Conservation (phyloP, 768 basidiomycete genomes). For the Glaciozyma antarctica region DNA sequence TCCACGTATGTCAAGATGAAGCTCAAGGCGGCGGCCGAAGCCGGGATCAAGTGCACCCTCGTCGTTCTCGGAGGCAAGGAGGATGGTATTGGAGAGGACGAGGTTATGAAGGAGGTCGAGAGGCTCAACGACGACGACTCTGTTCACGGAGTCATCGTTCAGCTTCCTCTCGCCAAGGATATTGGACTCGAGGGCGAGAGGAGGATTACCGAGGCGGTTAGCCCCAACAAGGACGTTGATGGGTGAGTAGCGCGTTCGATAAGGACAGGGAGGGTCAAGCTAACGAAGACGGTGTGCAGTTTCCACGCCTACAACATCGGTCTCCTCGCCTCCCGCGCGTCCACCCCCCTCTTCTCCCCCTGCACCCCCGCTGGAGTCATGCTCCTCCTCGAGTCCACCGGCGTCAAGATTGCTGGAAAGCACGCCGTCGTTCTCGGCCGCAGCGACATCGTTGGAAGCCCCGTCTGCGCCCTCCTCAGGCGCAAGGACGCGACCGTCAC, state of each 20-base stretch:
- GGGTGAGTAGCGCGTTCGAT: slow-evolving; percentile 49
- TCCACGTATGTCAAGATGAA: slow-evolving; percentile 95
- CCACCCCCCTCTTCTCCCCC: slow-evolving; percentile 78
- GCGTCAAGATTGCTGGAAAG: slow-evolving; percentile 62
- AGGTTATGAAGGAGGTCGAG: slow-evolving; percentile 56
- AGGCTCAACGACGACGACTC: slow-evolving; percentile 71
- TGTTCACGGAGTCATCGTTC: slow-evolving; percentile 84
- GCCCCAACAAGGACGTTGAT: slow-evolving; percentile 91
- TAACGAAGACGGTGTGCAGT: slow-evolving; percentile 42
- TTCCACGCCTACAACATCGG: slow-evolving; percentile 99
- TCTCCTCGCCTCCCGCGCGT: slow-evolving; percentile 79
- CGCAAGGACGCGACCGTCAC: slow-evolving; percentile 91
- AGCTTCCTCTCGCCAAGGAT: slow-evolving; percentile 81
- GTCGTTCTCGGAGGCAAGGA: slow-evolving; percentile 44
- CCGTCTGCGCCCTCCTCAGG: slow-evolving; percentile 80
- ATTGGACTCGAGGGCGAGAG: slow-evolving; percentile 74
- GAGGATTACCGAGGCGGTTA: slow-evolving; percentile 84
- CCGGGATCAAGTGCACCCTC: slow-evolving; percentile 79
- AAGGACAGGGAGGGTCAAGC: neutral
- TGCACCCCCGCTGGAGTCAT: slow-evolving; percentile 94
- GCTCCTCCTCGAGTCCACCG: slow-evolving; percentile 78
- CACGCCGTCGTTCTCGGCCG: slow-evolving; percentile 88
- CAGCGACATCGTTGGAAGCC: slow-evolving; percentile 94
- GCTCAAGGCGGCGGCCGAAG: slow-evolving; percentile 84
- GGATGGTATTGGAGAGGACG: slow-evolving; percentile 28